A percentile compares a stretch with the other conserved stretches of the same genome.
These are phyloP conservation scores for Gautieria morchelliformis DNA, from an alignment of 768 basidiomycete genomes.

Conservation along the genomic window DNA sequence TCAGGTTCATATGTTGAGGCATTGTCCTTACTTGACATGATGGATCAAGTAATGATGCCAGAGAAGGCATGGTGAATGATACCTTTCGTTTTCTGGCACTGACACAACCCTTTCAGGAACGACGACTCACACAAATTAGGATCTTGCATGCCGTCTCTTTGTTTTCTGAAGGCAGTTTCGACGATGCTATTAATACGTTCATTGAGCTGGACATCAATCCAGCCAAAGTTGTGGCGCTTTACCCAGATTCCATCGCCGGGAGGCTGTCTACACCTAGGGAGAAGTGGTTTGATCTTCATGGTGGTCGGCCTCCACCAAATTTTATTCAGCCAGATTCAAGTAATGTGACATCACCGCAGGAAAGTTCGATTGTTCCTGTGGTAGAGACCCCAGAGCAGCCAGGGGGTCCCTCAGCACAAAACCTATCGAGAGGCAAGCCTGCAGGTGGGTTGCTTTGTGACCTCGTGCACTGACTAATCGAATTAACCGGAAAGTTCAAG, in stretches of 20 bases:
- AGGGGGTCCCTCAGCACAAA: constrained; percentile 18
- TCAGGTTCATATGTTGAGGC: constrained; percentile 68
- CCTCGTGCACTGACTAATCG: not conserved
- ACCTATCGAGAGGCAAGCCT: constrained; percentile 26
- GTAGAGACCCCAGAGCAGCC: constrained; percentile 16
- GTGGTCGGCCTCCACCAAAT: constrained; percentile 42
- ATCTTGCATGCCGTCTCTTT: constrained; percentile 71
- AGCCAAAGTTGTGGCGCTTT: constrained; percentile 86
- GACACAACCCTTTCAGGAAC: constrained; percentile 30
- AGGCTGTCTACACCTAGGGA: constrained; percentile 59
- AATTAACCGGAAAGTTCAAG: not conserved
- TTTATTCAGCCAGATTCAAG: not conserved
- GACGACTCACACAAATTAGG: constrained; percentile 49
- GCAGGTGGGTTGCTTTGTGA: constrained; percentile 11
- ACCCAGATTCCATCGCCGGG: constrained; percentile 74
- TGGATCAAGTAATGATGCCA: constrained; percentile 48
- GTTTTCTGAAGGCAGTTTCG: constrained; percentile 60
- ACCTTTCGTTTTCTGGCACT: not conserved
- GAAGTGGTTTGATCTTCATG: constrained; percentile 75
- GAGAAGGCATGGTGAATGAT: constrained; percentile 45
- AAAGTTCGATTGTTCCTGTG: constrained; percentile 13
- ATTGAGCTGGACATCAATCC: constrained; percentile 86
- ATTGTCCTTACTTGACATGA: constrained; percentile 61
- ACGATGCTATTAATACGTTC: constrained; percentile 78
- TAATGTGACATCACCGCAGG: constrained; percentile 16